Evolutionary conservation across 1,284 basidiomycete species (phyloP).

Genomic region (Malassezia sp.): DNA sequence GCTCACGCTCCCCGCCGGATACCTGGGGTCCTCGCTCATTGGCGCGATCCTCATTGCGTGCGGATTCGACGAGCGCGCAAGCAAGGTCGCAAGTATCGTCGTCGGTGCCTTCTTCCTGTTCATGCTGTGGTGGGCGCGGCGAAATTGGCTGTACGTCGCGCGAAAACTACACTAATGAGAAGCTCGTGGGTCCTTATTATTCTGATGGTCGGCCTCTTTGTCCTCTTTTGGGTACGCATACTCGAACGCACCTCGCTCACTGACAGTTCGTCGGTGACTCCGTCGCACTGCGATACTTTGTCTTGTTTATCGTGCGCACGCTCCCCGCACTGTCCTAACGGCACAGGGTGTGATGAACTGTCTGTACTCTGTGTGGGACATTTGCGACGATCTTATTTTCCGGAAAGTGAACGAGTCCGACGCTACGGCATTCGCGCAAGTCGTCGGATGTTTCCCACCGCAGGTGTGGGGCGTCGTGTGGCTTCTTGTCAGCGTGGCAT

Average conservation of each 20-base stretch:
- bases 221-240: constrained; percentile 22
- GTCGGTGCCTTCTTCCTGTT: constrained; percentile 78
- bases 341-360: constrained; percentile 38
- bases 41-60: constrained; percentile 80
- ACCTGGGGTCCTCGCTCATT: constrained; percentile 67
- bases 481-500: constrained; percentile 67
- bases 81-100: constrained; percentile 73
- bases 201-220: constrained; percentile 32
- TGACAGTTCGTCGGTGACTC: constrained; percentile 21
- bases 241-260: background rate
- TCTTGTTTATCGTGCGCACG: constrained; percentile 77
- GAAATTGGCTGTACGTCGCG: constrained; percentile 56
- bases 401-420: constrained; percentile 68
- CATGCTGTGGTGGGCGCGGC: constrained; percentile 74
- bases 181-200: constrained; percentile 35
- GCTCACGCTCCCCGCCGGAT: constrained; percentile 58
- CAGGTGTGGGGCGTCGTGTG: constrained; percentile 60
- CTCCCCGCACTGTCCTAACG: background rate
- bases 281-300: constrained; percentile 51
- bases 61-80: constrained; percentile 81
- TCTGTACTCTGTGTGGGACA: constrained; percentile 36
- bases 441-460: constrained; percentile 58
- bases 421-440: constrained; percentile 73
- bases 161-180: background rate
- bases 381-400: constrained; percentile 66